Base-by-base conservation (phyloP, 306 rosid species). In the Prinsepia uniflora region DNA sequence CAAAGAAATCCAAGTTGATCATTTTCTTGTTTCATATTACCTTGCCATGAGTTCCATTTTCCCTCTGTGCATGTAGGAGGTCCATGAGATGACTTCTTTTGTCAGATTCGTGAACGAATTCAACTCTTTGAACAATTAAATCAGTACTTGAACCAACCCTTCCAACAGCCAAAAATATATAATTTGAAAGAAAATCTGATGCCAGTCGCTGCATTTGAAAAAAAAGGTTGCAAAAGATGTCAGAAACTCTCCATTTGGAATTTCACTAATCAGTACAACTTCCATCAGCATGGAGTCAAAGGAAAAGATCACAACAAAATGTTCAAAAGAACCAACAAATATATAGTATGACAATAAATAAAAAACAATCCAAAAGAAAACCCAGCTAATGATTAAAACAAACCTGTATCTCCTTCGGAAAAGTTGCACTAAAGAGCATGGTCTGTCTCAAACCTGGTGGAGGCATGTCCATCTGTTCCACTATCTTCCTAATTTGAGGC, bases 101-200 rank as follows among this genome's bases (percentile, higher is more conserved):
- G 76, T 93, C 96, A 78, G 92, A 79, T 61, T 93, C 98, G 0
- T 82, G 96, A 79, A 93, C 98, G 57, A 79, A 86, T 76, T 93
- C 98, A 74, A 93, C 98, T 84, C 98, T 84, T 83, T 93, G 98
- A 70, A 87, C 85, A 75, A 93, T 93, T 67, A 93, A 82, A 83
- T 93, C 98, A 58, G 98, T 93, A 70, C 96, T 93, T 68, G 98
- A 93, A 56, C 98, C 98, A 62, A 93, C 98, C 81, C 98, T 93
- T 85, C 96, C 96, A 74, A 93, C 98, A 67, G 98, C 91, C 79
- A 93, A 83, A 80, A 93, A 93, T 71, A 93, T 86, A 68, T 93
- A 92, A 56, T 58, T 78, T 63, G 96, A 71, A 72, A 93, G 98
- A 84, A 93, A 93, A 84, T 93, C 98, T 3, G 96, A 84, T 12